Base-by-base conservation (phyloP, 768 basidiomycete species). In the Serendipita sp. region DNA sequence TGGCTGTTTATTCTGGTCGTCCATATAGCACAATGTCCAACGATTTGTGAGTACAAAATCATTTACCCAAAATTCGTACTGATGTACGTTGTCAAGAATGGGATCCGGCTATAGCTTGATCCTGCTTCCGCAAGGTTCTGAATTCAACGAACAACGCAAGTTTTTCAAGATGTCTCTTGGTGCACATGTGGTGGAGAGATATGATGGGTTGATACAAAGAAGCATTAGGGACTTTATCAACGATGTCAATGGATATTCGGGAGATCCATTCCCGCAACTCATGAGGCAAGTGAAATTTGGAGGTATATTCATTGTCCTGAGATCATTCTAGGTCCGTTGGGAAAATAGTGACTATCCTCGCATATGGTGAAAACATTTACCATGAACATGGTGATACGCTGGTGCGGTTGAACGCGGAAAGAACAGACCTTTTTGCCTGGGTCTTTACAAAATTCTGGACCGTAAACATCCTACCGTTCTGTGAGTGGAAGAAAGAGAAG, bases 1-100 rank as follows among this genome's bases (percentile, higher is more conserved):
- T 64, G 42, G 58, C 61, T 17, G 65, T 62, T 31, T 66, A 66
- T 64, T 63, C 65, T 16, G 68, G 67, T 53, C 60, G 68, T 58
- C 64, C 64, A 11, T 44, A 60, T n/a, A 64, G 45, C 44, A 50
- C 63, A 17, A 61, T 64, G 20, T 64, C 62, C 43, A 61, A 61
- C 45, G 62, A 64, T n/a, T 48, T 48, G 45, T 48, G n/a, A 28
- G 45, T 2, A 48, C 9, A 9, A 13, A 43, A 13, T 13, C 42
- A 13, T n/a, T 43, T 43, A 13, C 20, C 20, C n/a, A n/a, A n/a
- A n/a, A n/a, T n/a, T n/a, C n/a, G n/a, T 9, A 51, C 28, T 24
- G 14, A 28, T 28, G 26, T 51, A 11, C 13, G 14, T 14, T n/a
- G n/a, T n/a, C 38, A 22, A 58, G 53, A 31, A 58, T 58, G 53